Percentiles rank a stretch among this genome's conserved stretches.
These are phyloP conservation scores for Extremus antarcticus DNA, from an alignment of 495 filamentous ascomycete genomes.

Conservation along the genomic window DNA sequence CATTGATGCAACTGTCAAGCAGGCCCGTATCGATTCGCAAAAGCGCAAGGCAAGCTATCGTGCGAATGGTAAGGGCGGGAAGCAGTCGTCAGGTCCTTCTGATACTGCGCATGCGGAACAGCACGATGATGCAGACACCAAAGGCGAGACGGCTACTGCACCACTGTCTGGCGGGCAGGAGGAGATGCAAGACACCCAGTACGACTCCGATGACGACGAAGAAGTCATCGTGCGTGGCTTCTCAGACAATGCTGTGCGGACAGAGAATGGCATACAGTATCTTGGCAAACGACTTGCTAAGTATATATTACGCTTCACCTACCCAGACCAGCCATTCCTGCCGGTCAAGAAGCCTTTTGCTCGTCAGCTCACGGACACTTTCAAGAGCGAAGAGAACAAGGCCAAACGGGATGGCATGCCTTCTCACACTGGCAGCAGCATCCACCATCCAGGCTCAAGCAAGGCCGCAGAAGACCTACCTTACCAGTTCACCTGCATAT, in stretches of 20 bases:
- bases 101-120: constrained; percentile 16
- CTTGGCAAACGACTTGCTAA: constrained; percentile 90
- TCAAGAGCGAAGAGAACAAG: constrained; percentile 24
- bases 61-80: background rate
- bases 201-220: constrained; percentile 60
- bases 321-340: constrained; percentile 78
- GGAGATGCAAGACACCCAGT: constrained; percentile 28
- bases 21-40: constrained; percentile 51
- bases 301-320: constrained; percentile 77
- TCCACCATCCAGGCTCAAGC: constrained; percentile 25
- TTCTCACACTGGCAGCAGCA: constrained; percentile 44
- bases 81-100: constrained; percentile 8
- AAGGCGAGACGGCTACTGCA: constrained; percentile 20
- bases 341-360: constrained; percentile 49
- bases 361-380: constrained; percentile 27
- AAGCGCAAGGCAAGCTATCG: constrained; percentile 37
- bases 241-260: constrained; percentile 76
- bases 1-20: constrained; percentile 71
- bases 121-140: constrained; percentile 14
- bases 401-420: constrained; percentile 13
- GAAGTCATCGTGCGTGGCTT: constrained; percentile 92
- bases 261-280: constrained; percentile 92
- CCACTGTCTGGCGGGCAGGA: constrained; percentile 34
- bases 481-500: constrained; percentile 89
- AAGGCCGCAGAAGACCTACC: constrained; percentile 41